A percentile compares a stretch with the other conserved stretches of the same genome.
Evolutionary conservation across 257 asterid genomes (phyloP).

Genomic region (Echium plantagineum): DNA sequence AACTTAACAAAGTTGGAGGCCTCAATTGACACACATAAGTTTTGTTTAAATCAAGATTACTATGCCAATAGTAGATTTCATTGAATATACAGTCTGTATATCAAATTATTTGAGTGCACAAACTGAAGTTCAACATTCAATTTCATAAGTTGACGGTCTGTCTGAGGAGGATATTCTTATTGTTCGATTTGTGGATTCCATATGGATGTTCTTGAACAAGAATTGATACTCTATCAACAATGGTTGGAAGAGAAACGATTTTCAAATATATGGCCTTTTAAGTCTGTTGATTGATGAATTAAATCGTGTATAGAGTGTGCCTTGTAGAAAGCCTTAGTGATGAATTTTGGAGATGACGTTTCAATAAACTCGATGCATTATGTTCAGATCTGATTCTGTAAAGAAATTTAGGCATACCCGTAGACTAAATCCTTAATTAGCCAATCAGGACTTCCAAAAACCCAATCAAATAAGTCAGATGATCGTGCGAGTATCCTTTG

Average conservation of each 20-base stretch:
- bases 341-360: not conserved
- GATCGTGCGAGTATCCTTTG: not conserved
- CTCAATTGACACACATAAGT: no score
- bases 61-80: not conserved
- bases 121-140: no score
- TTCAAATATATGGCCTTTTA: not conserved
- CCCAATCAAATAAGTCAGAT: not conserved
- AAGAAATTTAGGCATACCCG: no score
- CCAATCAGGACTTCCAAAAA: not conserved
- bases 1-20: not conserved
- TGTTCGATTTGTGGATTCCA: not conserved
- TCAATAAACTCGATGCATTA: not conserved
- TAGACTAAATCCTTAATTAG: not conserved
- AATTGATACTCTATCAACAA: not conserved
- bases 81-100: no score
- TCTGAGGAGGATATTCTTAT: no score
- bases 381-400: not conserved
- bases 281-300: not conserved
- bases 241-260: not conserved
- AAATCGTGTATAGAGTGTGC: not conserved
- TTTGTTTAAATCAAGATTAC: no score
- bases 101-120: no score
- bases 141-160: no score
- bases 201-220: no score
- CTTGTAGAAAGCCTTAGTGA: not conserved